Conservation (phyloP, 164 flowering plant species). For the Cinnamomum chago region DNA sequence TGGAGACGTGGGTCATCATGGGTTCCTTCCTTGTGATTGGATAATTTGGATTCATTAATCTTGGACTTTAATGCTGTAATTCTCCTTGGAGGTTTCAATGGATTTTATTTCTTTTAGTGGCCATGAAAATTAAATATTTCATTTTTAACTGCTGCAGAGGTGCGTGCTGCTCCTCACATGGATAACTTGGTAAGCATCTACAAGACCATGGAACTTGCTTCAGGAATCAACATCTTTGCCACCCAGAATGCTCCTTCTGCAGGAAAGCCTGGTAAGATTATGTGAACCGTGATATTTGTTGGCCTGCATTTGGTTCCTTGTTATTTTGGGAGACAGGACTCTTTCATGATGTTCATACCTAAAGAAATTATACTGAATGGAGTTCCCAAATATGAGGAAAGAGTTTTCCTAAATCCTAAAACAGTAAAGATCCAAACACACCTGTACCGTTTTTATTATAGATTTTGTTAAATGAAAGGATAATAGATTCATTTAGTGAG, state of each 20-base stretch:
- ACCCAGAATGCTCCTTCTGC: slow-evolving; percentile 49
- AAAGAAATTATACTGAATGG: too few species aligned
- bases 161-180: slow-evolving; percentile 93
- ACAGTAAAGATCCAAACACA: too few species aligned
- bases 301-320: not conserved
- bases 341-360: too few species aligned
- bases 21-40: not conserved
- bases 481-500: too few species aligned
- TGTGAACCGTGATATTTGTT: not conserved
- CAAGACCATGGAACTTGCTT: slow-evolving; percentile 90
- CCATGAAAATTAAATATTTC: not conserved
- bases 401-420: too few species aligned
- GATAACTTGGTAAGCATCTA: slow-evolving; percentile 87
- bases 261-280: slow-evolving; percentile 38
- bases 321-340: not conserved
- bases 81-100: not conserved
- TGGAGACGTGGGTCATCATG: not conserved
- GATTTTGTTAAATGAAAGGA: too few species aligned
- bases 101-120: not conserved
- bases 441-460: too few species aligned
- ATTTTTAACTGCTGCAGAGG: slow-evolving; percentile 41
- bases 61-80: not conserved
- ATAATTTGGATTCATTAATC: not conserved
- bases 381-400: too few species aligned
- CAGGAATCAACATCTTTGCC: slow-evolving; percentile 62